Percentiles rank a stretch among this genome's conserved stretches.
Conservation (phyloP, 2,329 filamentous ascomycete species). For the Spiromastix sp. region DNA sequence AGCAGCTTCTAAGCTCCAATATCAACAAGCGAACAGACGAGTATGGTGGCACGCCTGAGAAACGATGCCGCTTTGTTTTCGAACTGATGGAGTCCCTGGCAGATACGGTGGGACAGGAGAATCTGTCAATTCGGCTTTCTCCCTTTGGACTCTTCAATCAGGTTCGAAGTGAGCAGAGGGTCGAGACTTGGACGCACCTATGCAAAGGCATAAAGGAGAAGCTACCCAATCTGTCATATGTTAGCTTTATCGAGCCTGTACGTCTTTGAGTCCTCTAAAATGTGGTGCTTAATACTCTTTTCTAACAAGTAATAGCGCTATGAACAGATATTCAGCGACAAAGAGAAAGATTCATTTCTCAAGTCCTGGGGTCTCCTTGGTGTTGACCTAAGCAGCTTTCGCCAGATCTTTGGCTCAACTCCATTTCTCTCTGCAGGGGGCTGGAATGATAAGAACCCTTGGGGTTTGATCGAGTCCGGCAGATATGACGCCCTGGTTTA, state of each 20-base stretch:
- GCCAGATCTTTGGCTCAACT: conserved; percentile 41
- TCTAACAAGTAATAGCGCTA: no score
- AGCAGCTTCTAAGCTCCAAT: conserved; percentile 43
- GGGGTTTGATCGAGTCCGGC: conserved; percentile 39
- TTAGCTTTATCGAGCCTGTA: conserved; percentile 46
- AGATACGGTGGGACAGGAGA: conserved; percentile 35
- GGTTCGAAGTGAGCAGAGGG: conserved; percentile 38
- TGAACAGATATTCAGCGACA: conserved; percentile 41
- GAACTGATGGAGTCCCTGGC: conserved; percentile 42
- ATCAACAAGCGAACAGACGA: conserved; percentile 41
- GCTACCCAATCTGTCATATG: conserved; percentile 38
- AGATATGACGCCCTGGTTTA: conserved; percentile 40
- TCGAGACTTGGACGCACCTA: conserved; percentile 44
- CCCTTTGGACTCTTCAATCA: conserved; percentile 46
- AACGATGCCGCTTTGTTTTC: conserved; percentile 45
- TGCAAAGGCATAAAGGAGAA: conserved; percentile 39
- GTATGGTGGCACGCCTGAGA: conserved; percentile 42
- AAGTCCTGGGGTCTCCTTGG: conserved; percentile 37
- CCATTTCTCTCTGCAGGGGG: conserved; percentile 49
- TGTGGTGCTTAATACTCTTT: no score
- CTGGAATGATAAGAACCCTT: conserved; percentile 42
- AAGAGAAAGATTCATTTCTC: conserved; percentile 42
- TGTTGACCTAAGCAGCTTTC: conserved; percentile 39
- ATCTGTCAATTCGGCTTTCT: conserved; percentile 36
- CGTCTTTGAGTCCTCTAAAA: no score